Evolutionary conservation across 805 yeast genomes (phyloP).

Genomic region (Torulaspora gathmanii): DNA sequence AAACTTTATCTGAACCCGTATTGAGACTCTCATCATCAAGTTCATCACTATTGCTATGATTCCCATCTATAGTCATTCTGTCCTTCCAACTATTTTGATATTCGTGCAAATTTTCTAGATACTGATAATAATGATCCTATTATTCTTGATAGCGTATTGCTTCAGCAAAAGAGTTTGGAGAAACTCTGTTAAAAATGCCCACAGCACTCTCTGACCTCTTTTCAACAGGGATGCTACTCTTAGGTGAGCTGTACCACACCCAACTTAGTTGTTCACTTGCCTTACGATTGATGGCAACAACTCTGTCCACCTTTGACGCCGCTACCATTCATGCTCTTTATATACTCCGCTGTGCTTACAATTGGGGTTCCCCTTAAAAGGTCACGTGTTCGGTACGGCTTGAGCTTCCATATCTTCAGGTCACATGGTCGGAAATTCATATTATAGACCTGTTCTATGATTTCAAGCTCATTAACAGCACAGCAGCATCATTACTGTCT

Average conservation of each 20-base stretch:
- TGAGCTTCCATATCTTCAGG: background rate
- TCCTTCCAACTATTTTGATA: background rate
- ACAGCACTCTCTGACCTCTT: background rate
- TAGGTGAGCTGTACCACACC: background rate
- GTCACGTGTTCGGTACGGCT: background rate
- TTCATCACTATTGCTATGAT: conserved; percentile 17
- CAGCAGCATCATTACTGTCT: conserved; percentile 29
- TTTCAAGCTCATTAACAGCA: conserved; percentile 32
- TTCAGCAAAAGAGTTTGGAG: background rate
- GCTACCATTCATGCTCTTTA: background rate
- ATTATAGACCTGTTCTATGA: conserved; percentile 12
- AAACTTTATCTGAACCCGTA: conserved; percentile 31
- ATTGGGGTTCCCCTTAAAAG: background rate
- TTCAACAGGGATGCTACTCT: background rate
- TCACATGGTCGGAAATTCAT: background rate
- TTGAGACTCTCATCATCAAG: conserved; percentile 24
- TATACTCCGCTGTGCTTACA: background rate
- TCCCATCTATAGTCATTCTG: conserved; percentile 21
- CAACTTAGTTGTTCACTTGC: background rate
- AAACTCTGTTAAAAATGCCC: background rate
- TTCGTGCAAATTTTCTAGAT: conserved; percentile 5
- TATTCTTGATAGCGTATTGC: background rate
- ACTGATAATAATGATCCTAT: conserved; percentile 2
- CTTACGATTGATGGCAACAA: background rate
- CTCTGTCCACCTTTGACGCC: background rate